Conservation (phyloP, 164 flowering plant species). For the Platanus orientalis region DNA sequence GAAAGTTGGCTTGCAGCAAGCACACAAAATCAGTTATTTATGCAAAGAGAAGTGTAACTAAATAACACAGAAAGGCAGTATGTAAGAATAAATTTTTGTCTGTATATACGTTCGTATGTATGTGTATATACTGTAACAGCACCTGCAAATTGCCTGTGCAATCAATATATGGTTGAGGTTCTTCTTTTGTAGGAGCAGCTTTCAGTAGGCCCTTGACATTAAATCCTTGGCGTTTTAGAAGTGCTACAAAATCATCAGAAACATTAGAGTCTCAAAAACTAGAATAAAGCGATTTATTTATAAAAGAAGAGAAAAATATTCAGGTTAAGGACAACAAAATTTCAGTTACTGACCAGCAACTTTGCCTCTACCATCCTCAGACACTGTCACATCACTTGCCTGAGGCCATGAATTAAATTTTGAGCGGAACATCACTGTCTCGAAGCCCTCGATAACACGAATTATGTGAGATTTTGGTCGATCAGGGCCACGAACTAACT, state of each 20-base stretch:
- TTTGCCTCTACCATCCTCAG: slow-evolving; percentile 97
- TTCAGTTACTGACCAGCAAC: slow-evolving; percentile 79
- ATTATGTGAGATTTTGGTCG: slow-evolving; percentile 66
- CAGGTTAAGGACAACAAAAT: slow-evolving; percentile 1
- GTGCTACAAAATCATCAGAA: slow-evolving; percentile 47
- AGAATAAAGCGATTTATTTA: background rate
- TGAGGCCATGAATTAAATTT: slow-evolving; percentile 91
- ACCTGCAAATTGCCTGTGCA: slow-evolving; percentile 97
- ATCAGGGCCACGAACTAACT: slow-evolving; percentile 49
- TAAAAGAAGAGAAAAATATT: background rate
- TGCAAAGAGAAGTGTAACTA: slow-evolving; percentile 1
- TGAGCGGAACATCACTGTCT: slow-evolving; percentile 77
- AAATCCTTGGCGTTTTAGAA: slow-evolving; percentile 87
- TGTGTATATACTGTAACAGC: slow-evolving; percentile 5
- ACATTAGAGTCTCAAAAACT: background rate
- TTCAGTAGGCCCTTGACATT: slow-evolving; percentile 93
- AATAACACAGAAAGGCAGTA: background rate
- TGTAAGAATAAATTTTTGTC: background rate
- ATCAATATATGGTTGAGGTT: slow-evolving; percentile 86
- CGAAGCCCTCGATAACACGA: slow-evolving; percentile 95
- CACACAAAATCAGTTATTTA: background rate
- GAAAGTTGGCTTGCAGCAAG: background rate
- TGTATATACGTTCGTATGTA: background rate
- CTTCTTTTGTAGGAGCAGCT: slow-evolving; percentile 87
- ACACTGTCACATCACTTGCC: slow-evolving; percentile 53